These are phyloP conservation scores for Litchi chinensis DNA, from an alignment of 345 rosid genomes.

Conservation along the genomic window DNA sequence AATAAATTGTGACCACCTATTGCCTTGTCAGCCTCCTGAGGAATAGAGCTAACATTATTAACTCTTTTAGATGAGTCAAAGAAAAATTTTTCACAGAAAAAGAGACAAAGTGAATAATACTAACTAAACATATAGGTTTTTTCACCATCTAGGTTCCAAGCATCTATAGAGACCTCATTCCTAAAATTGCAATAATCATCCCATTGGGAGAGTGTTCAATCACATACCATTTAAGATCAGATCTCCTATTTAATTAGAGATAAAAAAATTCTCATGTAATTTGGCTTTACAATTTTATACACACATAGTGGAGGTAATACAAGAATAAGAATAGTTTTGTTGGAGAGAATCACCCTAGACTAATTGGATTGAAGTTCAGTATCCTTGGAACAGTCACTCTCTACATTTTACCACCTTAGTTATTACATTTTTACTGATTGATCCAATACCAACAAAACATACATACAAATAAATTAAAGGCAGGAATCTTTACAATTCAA, in stretches of 20 bases:
- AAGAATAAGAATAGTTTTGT: neutral
- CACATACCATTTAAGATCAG: neutral
- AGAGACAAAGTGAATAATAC: neutral
- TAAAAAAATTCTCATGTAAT: neutral
- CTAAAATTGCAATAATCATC: slow-evolving; percentile 9
- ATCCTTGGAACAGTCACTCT: neutral
- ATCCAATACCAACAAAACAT: neutral
- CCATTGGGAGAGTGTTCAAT: neutral
- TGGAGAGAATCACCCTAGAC: neutral
- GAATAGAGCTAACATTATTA: neutral
- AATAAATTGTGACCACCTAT: neutral
- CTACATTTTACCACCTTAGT: neutral
- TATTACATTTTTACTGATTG: neutral
- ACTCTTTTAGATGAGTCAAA: neutral
- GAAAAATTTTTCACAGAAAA: neutral
- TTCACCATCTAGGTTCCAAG: slow-evolving; percentile 8
- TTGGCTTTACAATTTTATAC: neutral
- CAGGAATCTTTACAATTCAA: neutral
- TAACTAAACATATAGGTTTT: neutral
- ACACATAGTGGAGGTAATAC: neutral
- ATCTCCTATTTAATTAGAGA: neutral
- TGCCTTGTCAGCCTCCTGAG: neutral
- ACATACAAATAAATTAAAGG: neutral
- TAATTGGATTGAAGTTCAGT: neutral
- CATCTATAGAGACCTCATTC: neutral